phyloP scores from a whole-genome alignment of 176 grass and related monocot genomes.

The Avena insularis region DNA sequence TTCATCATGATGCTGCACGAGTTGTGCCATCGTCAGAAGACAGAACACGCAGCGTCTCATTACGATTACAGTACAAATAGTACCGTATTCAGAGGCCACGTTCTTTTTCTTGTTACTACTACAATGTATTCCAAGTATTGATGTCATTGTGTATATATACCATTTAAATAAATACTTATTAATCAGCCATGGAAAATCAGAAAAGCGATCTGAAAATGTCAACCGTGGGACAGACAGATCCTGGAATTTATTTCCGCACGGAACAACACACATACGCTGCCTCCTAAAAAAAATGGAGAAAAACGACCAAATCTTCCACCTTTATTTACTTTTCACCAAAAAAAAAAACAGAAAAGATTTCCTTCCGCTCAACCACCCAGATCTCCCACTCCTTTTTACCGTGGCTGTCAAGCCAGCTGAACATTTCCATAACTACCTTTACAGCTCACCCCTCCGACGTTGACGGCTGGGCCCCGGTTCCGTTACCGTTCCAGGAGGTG shows the following conservation, averaged over 20 bases:
- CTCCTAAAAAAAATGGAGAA: no score
- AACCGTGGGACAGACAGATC: background rate
- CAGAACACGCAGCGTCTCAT: no score
- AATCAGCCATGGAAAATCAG: background rate
- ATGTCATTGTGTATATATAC: background rate
- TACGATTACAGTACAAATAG: no score
- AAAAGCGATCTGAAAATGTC: background rate
- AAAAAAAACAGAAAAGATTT: constrained; percentile 24
- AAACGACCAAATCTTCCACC: constrained; percentile 3
- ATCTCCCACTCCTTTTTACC: constrained; percentile 29
- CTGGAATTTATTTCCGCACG: background rate
- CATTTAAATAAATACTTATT: background rate
- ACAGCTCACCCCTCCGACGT: background rate
- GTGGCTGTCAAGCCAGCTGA: constrained; percentile 37
- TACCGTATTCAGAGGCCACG: no score
- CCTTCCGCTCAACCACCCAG: background rate
- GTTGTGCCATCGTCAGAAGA: no score
- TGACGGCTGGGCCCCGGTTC: background rate
- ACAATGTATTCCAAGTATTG: no score
- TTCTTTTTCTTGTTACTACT: no score
- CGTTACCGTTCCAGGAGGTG: no score
- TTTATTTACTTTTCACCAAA: background rate
- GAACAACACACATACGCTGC: background rate
- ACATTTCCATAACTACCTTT: background rate
- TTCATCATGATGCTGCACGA: background rate